Percentiles rank a stretch among this genome's conserved stretches.
Conservation (phyloP, 2,329 filamentous ascomycete genomes). For the Verticillium longisporum region DNA sequence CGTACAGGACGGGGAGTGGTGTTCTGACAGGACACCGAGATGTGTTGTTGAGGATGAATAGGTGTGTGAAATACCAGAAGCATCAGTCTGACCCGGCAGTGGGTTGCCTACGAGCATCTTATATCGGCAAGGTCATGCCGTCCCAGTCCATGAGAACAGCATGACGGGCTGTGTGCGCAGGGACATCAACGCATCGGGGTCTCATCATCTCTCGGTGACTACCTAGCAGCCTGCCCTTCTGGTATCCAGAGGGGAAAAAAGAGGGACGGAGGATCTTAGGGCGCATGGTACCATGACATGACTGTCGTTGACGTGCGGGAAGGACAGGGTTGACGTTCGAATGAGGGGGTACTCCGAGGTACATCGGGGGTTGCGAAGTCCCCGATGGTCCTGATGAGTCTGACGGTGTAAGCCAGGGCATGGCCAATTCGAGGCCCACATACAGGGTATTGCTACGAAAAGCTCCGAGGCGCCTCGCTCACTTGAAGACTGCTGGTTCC, state of each 20-base stretch:
- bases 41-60: background rate
- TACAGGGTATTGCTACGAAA: background rate
- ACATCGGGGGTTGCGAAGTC: background rate
- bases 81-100: background rate
- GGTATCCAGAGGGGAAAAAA: background rate
- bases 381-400: background rate
- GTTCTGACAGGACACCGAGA: background rate
- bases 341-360: background rate
- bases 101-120: background rate
- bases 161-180: background rate
- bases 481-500: background rate
- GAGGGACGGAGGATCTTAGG: background rate
- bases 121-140: background rate
- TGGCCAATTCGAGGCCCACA: background rate
- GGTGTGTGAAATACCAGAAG: background rate
- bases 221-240: background rate
- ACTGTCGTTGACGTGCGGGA: background rate
- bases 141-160: background rate
- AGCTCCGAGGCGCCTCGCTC: background rate
- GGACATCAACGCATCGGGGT: background rate
- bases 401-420: background rate
- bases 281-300: background rate
- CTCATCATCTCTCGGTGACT: background rate
- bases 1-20: background rate
- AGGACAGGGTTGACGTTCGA: background rate